Base-by-base conservation (phyloP, 2,329 filamentous ascomycete species). In the Fusarium continuum region DNA sequence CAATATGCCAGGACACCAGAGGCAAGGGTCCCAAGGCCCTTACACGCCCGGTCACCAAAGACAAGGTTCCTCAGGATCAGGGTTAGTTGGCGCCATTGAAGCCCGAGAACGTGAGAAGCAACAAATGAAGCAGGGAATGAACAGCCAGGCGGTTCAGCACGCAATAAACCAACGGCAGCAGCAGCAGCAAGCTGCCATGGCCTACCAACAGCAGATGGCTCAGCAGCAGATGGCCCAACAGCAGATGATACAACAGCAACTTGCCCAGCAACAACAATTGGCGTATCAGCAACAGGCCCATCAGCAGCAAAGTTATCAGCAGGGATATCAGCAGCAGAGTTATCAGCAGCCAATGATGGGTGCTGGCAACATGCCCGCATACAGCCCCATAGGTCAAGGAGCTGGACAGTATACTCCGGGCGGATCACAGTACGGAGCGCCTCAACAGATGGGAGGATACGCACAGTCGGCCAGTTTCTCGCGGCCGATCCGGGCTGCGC, bases 11-110 rank as follows among this genome's bases (percentile, higher is more conserved):
- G 83, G 83, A 44, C 81, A 82, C 45, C 79, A 80, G 61, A 83
- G 82, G 57, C 76, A 79, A 36, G 79, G 80, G 49, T 77, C 81
- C 9, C 73, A 83, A 26, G 85, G 85, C 1, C 78, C 40, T 14
- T 87, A 85, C 55, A 80, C 94, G 72, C 61, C 84, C 6, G 83
- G 83, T 39, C 81, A 82, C 45, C 79, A 80, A 61, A 83, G 82
- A 59, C 76, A 79, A 38, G 79, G 81, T 46, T 77, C 81, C 11
- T 73, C 83, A 23, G 85, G 86, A 2, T 78, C 79, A 19, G 89
- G 90, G 0, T 80, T 97, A 2, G 87, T 96, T 7, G 91, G 90
- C 2, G 89, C 91, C 13, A 93, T 97, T 50, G 90, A 92, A 60
- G 85, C 87, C 3, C 86, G 93, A 13, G 91, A 97, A 74, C 87